phyloP scores from a whole-genome alignment of 352 stramenopile genomes.

The Globisporangium barbulae region DNA sequence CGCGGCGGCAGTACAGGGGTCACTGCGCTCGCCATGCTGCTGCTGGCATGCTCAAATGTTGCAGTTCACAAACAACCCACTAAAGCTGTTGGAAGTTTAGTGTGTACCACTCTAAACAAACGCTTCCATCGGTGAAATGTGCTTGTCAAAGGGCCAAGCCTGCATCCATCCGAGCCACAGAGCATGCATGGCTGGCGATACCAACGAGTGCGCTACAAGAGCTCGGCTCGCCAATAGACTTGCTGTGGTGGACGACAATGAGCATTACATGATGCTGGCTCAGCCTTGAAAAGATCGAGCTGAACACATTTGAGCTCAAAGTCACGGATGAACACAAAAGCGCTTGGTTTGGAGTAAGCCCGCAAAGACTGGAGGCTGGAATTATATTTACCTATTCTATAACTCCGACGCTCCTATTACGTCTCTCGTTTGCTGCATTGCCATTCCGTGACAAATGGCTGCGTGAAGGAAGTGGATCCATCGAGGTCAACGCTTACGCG shows the following conservation, averaged over 20 bases:
- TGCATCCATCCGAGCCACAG: too few species aligned
- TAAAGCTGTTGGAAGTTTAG: not conserved
- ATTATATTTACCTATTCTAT: constrained; percentile 31
- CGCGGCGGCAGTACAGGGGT: constrained; percentile 22
- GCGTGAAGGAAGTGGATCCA: not conserved
- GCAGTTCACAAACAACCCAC: not conserved
- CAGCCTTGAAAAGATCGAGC: too few species aligned
- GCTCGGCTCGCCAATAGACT: too few species aligned
- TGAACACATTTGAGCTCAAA: not conserved
- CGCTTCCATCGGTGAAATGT: not conserved
- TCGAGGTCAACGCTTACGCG: constrained; percentile 42
- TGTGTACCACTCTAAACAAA: not conserved
- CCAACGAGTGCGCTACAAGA: too few species aligned
- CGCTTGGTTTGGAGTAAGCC: constrained; percentile 15
- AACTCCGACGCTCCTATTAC: constrained; percentile 28
- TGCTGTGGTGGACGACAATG: too few species aligned
- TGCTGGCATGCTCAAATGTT: not conserved
- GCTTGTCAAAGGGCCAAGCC: not conserved
- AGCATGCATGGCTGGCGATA: too few species aligned
- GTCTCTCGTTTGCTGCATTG: constrained; percentile 12
- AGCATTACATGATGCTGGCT: too few species aligned
- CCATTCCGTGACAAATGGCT: constrained; percentile 8
- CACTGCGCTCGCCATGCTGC: not conserved
- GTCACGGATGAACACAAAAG: not conserved
- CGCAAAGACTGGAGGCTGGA: constrained; percentile 30